Percentiles rank a stretch among this genome's conserved stretches.
These are phyloP conservation scores for Neophaeococcomyces mojaviensis DNA, from an alignment of 2,329 filamentous ascomycete species.

Conservation along the genomic window DNA sequence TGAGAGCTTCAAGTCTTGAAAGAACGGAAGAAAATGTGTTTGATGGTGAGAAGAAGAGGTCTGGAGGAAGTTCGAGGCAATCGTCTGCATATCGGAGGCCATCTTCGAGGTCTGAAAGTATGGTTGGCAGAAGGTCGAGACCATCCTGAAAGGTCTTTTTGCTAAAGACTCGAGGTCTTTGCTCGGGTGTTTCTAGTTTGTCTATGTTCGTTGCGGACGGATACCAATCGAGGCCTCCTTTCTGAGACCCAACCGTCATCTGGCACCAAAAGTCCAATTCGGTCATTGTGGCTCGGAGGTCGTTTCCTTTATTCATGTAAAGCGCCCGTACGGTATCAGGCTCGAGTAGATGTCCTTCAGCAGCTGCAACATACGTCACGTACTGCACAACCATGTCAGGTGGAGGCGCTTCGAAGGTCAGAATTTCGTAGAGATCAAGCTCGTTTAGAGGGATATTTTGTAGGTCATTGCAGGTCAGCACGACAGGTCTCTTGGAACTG, in stretches of 20 bases:
- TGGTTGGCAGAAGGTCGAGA: slow-evolving; percentile 56
- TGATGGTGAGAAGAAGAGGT: not conserved
- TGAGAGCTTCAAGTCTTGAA: not conserved
- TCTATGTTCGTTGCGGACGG: slow-evolving; percentile 65
- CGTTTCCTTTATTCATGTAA: slow-evolving; percentile 60
- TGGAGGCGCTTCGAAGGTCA: slow-evolving; percentile 65
- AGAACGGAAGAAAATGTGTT: not conserved
- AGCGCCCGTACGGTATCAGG: slow-evolving; percentile 61
- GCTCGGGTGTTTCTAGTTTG: slow-evolving; percentile 56
- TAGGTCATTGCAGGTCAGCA: slow-evolving; percentile 94
- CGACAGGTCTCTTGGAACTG: slow-evolving; percentile 82
- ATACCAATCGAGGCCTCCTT: slow-evolving; percentile 88
- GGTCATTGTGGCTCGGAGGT: slow-evolving; percentile 72
- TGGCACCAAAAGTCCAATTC: slow-evolving; percentile 97
- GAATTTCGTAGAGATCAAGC: slow-evolving; percentile 74
- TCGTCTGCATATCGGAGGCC: slow-evolving; percentile 13
- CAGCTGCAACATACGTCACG: slow-evolving; percentile 72
- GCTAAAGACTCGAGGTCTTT: slow-evolving; percentile 70
- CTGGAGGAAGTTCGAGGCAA: slow-evolving; percentile 8
- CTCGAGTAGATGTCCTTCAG: slow-evolving; percentile 74
- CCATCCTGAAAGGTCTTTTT: slow-evolving; percentile 66
- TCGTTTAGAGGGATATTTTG: slow-evolving; percentile 65
- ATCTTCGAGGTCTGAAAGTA: slow-evolving; percentile 10
- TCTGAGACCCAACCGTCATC: slow-evolving; percentile 82
- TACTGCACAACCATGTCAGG: slow-evolving; percentile 67